phyloP scores from a whole-genome alignment of 805 yeast genomes.

The Nakazawaea molendinolei region DNA sequence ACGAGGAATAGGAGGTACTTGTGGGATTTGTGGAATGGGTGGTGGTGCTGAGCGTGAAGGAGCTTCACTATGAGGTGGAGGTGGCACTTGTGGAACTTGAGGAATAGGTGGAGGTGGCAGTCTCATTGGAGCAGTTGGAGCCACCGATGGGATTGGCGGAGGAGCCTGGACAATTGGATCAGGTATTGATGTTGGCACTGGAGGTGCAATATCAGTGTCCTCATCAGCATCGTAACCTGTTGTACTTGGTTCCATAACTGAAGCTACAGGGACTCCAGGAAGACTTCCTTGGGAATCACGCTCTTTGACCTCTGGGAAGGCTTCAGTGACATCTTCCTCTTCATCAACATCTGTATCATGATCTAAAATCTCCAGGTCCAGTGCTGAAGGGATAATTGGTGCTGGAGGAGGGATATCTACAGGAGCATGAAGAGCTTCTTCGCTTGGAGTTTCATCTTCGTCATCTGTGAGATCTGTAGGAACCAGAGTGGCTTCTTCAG shows the following conservation, averaged over 20 bases:
- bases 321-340: neutral
- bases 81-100: conserved; percentile 7
- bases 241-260: conserved; percentile 14
- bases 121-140: conserved; percentile 17
- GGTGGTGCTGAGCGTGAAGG: conserved; percentile 19
- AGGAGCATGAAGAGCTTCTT: neutral
- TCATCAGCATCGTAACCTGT: conserved; percentile 75
- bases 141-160: conserved; percentile 15
- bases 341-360: neutral
- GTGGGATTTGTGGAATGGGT: conserved; percentile 17
- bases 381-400: neutral
- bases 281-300: neutral
- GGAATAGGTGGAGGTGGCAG: conserved; percentile 18
- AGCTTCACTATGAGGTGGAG: conserved; percentile 15
- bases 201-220: conserved; percentile 22
- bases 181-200: neutral
- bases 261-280: conserved; percentile 4
- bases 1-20: conserved; percentile 10
- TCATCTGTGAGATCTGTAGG: conserved; percentile 10
- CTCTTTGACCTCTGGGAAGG: conserved; percentile 12
- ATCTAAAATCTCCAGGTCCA: neutral
- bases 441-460: conserved; percentile 7
- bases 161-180: conserved; percentile 12
- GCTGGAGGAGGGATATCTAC: neutral
- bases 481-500: conserved; percentile 14